phyloP scores from a whole-genome alignment of 2,329 filamentous ascomycete genomes.

The Mariannaea sp. region DNA sequence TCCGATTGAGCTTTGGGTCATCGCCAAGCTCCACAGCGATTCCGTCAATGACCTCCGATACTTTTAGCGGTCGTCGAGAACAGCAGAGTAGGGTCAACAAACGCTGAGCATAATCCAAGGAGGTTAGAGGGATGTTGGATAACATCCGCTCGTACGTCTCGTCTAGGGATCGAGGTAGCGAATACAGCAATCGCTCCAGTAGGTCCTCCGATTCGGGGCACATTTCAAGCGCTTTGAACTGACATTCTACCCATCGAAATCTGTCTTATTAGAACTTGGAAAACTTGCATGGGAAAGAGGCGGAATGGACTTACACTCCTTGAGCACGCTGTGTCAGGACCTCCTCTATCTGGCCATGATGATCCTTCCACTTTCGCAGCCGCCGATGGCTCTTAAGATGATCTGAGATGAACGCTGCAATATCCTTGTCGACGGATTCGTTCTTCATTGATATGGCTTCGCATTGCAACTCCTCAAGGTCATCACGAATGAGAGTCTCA shows the following conservation, averaged over 20 bases:
- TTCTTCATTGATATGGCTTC: conserved; percentile 22
- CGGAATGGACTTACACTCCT: conserved; percentile 6
- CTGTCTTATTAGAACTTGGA: conserved; percentile 22
- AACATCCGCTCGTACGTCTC: conserved; percentile 36
- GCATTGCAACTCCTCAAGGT: conserved; percentile 16
- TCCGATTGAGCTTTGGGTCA: background rate
- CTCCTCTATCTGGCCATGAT: conserved; percentile 10
- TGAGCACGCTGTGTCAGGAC: conserved; percentile 5
- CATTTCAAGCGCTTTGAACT: conserved; percentile 22
- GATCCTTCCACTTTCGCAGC: conserved; percentile 13
- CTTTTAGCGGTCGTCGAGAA: conserved; percentile 1
- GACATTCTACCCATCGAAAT: conserved; percentile 35
- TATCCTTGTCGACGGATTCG: conserved; percentile 15
- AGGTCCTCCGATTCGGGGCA: conserved; percentile 17
- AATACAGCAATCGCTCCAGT: conserved; percentile 35
- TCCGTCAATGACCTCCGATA: conserved; percentile 3
- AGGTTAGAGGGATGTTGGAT: background rate
- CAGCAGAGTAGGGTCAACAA: conserved; percentile 11
- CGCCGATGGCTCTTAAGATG: conserved; percentile 11
- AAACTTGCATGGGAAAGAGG: background rate
- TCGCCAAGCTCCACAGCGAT: conserved; percentile 11
- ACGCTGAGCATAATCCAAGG: conserved; percentile 1
- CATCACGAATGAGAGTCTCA: conserved; percentile 38
- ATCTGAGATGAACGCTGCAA: conserved; percentile 11
- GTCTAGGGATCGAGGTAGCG: conserved; percentile 34